phyloP scores from a whole-genome alignment of 176 grass and related monocot genomes.

The Bothriochloa decipiens region DNA sequence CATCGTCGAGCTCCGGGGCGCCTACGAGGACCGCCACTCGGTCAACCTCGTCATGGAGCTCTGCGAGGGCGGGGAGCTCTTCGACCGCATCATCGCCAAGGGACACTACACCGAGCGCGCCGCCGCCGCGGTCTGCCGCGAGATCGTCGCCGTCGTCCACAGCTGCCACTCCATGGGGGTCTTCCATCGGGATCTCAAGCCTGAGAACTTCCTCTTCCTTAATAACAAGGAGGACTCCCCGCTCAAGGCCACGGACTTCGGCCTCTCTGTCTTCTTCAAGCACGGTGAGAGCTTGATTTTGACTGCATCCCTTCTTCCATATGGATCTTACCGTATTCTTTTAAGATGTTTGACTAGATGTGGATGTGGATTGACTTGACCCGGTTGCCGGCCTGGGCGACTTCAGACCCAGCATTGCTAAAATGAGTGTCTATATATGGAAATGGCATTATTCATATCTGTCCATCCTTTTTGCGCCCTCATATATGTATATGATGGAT shows the following conservation, averaged over 20 bases:
- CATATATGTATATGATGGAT: conserved; percentile 4
- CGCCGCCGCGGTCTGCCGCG: conserved; percentile 81
- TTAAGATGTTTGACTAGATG: conserved; percentile 18
- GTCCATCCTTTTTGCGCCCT: conserved; percentile 13
- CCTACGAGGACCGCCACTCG: conserved; percentile 90
- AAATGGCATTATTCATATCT: conserved; percentile 29
- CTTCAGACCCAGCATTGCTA: conserved; percentile 22
- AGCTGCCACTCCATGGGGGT: conserved; percentile 99
- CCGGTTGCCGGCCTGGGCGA: not conserved
- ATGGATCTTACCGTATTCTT: conserved; percentile 4
- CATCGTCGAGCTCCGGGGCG: conserved; percentile 92
- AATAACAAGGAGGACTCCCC: conserved; percentile 82
- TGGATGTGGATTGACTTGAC: conserved; percentile 33
- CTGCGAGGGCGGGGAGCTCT: conserved; percentile 98
- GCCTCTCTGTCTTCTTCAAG: conserved; percentile 96
- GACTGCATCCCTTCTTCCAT: not conserved
- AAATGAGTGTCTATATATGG: conserved; percentile 36
- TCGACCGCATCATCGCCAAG: conserved; percentile 90
- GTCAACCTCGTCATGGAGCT: conserved; percentile 98
- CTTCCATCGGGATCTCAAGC: conserved; percentile 97
- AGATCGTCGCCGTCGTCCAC: conserved; percentile 91
- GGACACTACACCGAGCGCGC: conserved; percentile 97
- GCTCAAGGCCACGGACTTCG: conserved; percentile 96
- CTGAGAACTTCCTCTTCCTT: conserved; percentile 95
- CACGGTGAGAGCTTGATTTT: conserved; percentile 51